Evolutionary conservation across 2,329 filamentous ascomycete species (phyloP).

Genomic region (Botrytis squamosa): DNA sequence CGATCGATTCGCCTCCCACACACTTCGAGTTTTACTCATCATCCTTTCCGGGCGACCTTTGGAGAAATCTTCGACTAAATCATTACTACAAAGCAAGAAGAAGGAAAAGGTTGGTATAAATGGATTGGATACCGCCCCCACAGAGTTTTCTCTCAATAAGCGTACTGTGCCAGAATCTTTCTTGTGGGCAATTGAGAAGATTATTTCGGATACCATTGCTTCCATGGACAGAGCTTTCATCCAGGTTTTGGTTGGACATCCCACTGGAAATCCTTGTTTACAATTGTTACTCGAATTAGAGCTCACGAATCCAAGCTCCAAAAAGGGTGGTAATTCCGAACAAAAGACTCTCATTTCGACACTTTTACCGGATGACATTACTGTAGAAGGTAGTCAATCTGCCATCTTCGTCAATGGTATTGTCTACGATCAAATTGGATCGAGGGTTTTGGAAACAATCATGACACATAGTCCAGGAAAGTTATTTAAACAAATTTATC

Average conservation of each 20-base stretch:
- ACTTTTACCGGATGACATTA: slow-evolving; percentile 76
- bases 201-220: slow-evolving; percentile 73
- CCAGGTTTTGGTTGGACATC: slow-evolving; percentile 80
- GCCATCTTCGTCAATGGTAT: slow-evolving; percentile 82
- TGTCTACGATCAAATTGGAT: slow-evolving; percentile 87
- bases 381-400: slow-evolving; percentile 70
- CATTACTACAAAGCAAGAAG: slow-evolving; percentile 84
- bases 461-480: slow-evolving; percentile 79
- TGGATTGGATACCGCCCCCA: slow-evolving; percentile 49
- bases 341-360: slow-evolving; percentile 64
- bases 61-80: slow-evolving; percentile 65
- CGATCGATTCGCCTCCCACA: slow-evolving; percentile 87
- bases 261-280: slow-evolving; percentile 88
- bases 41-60: slow-evolving; percentile 82
- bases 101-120: slow-evolving; percentile 78
- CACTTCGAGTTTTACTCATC: slow-evolving; percentile 79
- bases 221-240: slow-evolving; percentile 77
- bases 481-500: slow-evolving; percentile 85
- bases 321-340: slow-evolving; percentile 55
- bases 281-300: slow-evolving; percentile 88
- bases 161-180: slow-evolving; percentile 77
- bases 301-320: slow-evolving; percentile 68
- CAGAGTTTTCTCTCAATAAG: slow-evolving; percentile 47
- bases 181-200: slow-evolving; percentile 71
- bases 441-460: slow-evolving; percentile 83